These are phyloP conservation scores for Leucoagaricus sp. DNA, from an alignment of 1,284 basidiomycete genomes.

Conservation along the genomic window DNA sequence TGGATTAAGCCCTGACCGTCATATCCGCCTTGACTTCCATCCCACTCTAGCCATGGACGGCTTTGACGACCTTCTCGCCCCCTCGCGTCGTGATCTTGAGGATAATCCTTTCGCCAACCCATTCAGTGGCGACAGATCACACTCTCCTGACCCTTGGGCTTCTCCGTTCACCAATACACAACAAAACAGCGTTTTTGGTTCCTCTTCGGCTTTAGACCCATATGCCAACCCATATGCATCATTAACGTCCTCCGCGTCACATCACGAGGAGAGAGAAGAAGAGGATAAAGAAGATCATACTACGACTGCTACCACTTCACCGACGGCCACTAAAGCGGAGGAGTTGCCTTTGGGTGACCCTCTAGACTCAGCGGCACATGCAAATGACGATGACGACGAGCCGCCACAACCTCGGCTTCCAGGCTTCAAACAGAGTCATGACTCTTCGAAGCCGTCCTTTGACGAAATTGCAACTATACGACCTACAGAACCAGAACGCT, in stretches of 20 bases:
- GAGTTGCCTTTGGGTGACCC: slow-evolving; percentile 36
- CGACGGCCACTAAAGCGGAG: slow-evolving; percentile 16
- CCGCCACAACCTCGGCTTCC: slow-evolving; percentile 32
- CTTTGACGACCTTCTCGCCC: slow-evolving; percentile 78
- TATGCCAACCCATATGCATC: slow-evolving; percentile 10
- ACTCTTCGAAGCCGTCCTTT: slow-evolving; percentile 25
- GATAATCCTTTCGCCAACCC: slow-evolving; percentile 80
- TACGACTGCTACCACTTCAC: slow-evolving; percentile 14
- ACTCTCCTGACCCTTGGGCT: slow-evolving; percentile 79
- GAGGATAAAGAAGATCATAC: neutral
- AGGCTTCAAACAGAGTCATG: slow-evolving; percentile 49
- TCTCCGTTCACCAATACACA: slow-evolving; percentile 39
- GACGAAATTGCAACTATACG: slow-evolving; percentile 44
- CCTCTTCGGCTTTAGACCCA: slow-evolving; percentile 21
- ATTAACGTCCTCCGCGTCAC: neutral
- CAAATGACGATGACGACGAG: slow-evolving; percentile 33
- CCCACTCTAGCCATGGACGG: slow-evolving; percentile 49
- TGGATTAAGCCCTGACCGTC: neutral
- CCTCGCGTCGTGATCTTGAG: slow-evolving; percentile 61
- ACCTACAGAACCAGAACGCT: slow-evolving; percentile 38
- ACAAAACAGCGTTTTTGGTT: slow-evolving; percentile 25
- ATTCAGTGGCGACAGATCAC: slow-evolving; percentile 59
- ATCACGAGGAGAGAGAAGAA: neutral
- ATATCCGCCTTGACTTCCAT: slow-evolving; percentile 10
- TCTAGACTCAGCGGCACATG: slow-evolving; percentile 42